Evolutionary conservation across 164 flowering plant genomes (phyloP), one percentile per base, ranked within the genome.

Genomic region (Berberis vulgaris): DNA sequence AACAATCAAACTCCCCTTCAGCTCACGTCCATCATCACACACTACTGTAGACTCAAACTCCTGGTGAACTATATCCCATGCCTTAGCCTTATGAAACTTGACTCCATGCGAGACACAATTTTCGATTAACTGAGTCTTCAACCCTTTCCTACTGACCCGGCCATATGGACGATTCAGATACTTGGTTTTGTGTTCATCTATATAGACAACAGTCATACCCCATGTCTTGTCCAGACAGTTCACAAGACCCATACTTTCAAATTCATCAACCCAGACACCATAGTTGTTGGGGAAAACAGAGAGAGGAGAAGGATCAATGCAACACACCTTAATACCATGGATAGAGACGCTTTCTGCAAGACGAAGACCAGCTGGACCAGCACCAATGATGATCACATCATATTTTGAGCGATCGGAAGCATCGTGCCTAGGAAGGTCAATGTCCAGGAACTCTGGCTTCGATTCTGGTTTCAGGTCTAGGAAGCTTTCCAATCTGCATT

Each of bases 201-300:
- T 67, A 65, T 60, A 65, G 39, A 89, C 79, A 46, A 62, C 54
- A 56, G 90, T 42, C 81, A 80, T 73, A 1, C 84, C 82, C 96
- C 96, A 89, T 1, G 76, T 80, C 41, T 78, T 75, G 65, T 87
- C 88, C 11, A 87, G 69, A 66, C 88, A 86, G 69, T 78, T 79
- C 9, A 65, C 78, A 38, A 89, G 82, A 7, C 77, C 86, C 74
- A 85, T 59, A 46, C 45, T 59, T 69, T 79, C 74, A 64, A 89
- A 80, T 71, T 89, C 97, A 69, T 89, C 97, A 38, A 86, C 85
- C 97, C 97, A 89, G 10, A 74, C 83, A 41, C 97, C 97, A 57
- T 87, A 87, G 71, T 87, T 89, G 54, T 89, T 86, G 62, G 85
- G 83, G 89, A 89, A 87, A 66, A 73, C 57, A 44, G 84, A 78